Base-by-base conservation (phyloP, 192 early-diverging fungal species). In the Paraglomus brasilianum region DNA sequence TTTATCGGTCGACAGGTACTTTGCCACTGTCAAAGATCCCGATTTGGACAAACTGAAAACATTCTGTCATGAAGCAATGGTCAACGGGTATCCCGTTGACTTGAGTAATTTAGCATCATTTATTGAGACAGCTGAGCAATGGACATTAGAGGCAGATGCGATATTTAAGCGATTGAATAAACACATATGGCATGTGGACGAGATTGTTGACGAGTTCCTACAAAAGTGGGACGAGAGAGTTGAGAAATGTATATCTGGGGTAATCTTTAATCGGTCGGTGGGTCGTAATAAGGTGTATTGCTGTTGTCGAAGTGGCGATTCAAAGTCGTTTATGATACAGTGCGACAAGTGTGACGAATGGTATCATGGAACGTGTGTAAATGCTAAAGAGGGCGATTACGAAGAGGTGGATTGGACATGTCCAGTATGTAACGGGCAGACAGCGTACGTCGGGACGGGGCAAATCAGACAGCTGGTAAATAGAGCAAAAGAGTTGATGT, bases 341-440 rank as follows among this genome's bases (percentile, higher is more conserved):
- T 90, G 89, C 64, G 85, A 86, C 66, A 65, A 75, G 13, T 91
- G 89, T 67, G 70, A 77, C 14, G 87, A 87, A 39, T 86, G 85
- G 89, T 91, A 86, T 70, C 89, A 91, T 55, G 77, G 80, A 6
- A 71, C 74, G 5, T 91, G 89, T 66, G 73, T 91, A 8, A 77
- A 80, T 10, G 52, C 30, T 30, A 30, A 3, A 30, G 30, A 30
- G 3, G 30, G 30, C 30, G 30, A 30, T 30, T 30, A 30, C 3
- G 30, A 30, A 30, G 30, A 30, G 30, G 30, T 30, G 1, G 30
- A 30, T 30, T 30, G 30, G 30, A 30, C 30, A 30, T 30, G 30
- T 30, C 30, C 30, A 3, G 30, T 30, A 30, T 30, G 30, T 30
- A 30, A 30, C 30, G 30, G 30, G 30, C 30, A 30, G 30, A 30